Percentiles rank a stretch among this genome's conserved stretches.
These are phyloP conservation scores for Schoenoplectus triqueter DNA, from an alignment of 202 grass and related monocot species.

Conservation along the genomic window DNA sequence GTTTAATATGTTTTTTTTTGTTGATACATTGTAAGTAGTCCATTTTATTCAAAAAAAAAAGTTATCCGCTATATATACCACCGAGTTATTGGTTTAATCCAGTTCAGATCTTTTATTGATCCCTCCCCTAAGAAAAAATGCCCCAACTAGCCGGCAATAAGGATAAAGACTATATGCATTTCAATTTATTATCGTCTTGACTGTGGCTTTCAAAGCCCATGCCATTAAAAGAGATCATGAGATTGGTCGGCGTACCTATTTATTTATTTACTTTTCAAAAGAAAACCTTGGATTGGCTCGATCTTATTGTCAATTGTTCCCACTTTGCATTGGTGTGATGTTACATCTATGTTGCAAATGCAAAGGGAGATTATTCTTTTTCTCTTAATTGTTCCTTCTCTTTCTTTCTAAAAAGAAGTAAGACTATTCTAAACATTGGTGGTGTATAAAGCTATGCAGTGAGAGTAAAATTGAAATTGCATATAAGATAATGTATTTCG, in stretches of 20 bases:
- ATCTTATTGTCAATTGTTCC: conserved; percentile 26
- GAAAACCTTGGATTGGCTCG: background rate
- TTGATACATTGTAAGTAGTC: no score
- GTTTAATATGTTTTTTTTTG: no score
- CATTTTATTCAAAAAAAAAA: no score
- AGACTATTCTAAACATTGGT: background rate
- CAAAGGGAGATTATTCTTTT: background rate
- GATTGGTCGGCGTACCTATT: background rate
- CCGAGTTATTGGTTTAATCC: no score
- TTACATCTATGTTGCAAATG: conserved; percentile 11
- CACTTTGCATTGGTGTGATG: conserved; percentile 15
- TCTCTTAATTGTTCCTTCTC: background rate
- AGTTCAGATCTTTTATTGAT: background rate
- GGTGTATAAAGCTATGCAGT: background rate
- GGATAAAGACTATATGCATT: background rate
- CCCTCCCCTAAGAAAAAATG: background rate
- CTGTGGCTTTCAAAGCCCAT: background rate
- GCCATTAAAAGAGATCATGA: background rate
- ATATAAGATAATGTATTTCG: background rate
- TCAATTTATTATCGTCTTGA: background rate
- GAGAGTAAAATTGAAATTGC: background rate
- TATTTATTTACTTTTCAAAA: background rate
- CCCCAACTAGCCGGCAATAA: background rate
- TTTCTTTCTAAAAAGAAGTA: background rate
- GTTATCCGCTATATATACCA: no score